A percentile compares a stretch with the other conserved stretches of the same genome.
phyloP scores from a whole-genome alignment of 2,329 filamentous ascomycete genomes.

The Phialocephala subalpina region DNA sequence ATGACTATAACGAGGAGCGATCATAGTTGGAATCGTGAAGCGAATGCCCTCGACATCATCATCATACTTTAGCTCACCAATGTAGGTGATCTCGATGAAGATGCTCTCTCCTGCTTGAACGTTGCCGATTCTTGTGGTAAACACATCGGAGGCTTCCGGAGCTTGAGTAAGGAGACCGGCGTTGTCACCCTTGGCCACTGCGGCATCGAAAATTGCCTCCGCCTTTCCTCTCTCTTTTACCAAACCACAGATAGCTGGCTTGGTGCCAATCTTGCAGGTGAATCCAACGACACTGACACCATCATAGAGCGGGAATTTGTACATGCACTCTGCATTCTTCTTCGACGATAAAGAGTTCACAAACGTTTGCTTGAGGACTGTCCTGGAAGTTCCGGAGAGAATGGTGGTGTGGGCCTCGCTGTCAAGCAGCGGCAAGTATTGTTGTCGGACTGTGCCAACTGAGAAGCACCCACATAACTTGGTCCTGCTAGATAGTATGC shows the following conservation, averaged over 20 bases:
- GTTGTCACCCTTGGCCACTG: not conserved
- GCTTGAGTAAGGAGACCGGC: not conserved
- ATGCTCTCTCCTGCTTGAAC: not conserved
- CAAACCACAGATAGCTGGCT: not conserved
- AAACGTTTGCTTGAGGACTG: not conserved
- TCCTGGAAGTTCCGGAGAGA: not conserved
- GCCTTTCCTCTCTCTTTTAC: not conserved
- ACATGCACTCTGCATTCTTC: not conserved
- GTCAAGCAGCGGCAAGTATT: not conserved
- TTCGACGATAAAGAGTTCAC: not conserved
- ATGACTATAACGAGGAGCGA: not conserved
- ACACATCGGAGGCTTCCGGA: not conserved
- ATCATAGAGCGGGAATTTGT: not conserved
- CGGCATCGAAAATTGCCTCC: not conserved
- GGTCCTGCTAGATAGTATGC: not conserved
- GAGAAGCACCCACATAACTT: not conserved
- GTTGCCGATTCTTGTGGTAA: not conserved
- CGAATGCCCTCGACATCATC: not conserved
- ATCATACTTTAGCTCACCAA: not conserved
- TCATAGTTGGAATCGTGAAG: not conserved
- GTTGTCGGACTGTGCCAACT: not conserved
- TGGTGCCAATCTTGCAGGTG: not conserved
- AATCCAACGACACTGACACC: not conserved
- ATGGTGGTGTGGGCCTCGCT: not conserved
- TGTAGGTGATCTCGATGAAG: not conserved